Conservation (phyloP, 2,329 filamentous ascomycete genomes). For the Colletotrichum sp. region DNA sequence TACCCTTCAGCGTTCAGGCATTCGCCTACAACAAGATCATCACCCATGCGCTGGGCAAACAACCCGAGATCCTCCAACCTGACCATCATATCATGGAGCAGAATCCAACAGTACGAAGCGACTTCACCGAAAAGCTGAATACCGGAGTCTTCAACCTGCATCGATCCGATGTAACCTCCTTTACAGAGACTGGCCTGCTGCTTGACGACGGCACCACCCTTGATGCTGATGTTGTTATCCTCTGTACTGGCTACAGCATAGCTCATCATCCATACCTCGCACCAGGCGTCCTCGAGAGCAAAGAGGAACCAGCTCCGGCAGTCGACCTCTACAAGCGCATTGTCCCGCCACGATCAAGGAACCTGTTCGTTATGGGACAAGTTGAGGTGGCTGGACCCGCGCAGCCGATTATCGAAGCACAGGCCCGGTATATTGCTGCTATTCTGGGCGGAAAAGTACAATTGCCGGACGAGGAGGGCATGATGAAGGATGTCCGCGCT, state of each 20-base stretch:
- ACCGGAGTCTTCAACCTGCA: slow-evolving; percentile 35
- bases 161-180: slow-evolving; percentile 31
- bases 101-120: slow-evolving; percentile 32
- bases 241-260: slow-evolving; percentile 50
- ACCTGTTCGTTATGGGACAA: slow-evolving; percentile 38
- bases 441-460: slow-evolving; percentile 29
- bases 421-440: slow-evolving; percentile 36
- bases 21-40: slow-evolving; percentile 35
- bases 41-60: slow-evolving; percentile 32
- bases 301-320: slow-evolving; percentile 24
- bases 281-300: slow-evolving; percentile 24
- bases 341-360: slow-evolving; percentile 31
- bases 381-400: slow-evolving; percentile 35
- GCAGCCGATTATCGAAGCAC: slow-evolving; percentile 35
- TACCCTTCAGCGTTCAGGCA: slow-evolving; percentile 29
- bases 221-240: slow-evolving; percentile 51
- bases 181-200: slow-evolving; percentile 35
- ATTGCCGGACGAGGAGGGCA: slow-evolving; percentile 29
- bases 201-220: slow-evolving; percentile 46
- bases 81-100: slow-evolving; percentile 37
- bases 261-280: slow-evolving; percentile 30
- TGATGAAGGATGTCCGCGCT: slow-evolving; percentile 28
- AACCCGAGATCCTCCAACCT: slow-evolving; percentile 34
- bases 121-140: slow-evolving; percentile 37
- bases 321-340: slow-evolving; percentile 37